These are phyloP conservation scores for Saturnispora silvae DNA, from an alignment of 805 yeast genomes.

Conservation along the genomic window DNA sequence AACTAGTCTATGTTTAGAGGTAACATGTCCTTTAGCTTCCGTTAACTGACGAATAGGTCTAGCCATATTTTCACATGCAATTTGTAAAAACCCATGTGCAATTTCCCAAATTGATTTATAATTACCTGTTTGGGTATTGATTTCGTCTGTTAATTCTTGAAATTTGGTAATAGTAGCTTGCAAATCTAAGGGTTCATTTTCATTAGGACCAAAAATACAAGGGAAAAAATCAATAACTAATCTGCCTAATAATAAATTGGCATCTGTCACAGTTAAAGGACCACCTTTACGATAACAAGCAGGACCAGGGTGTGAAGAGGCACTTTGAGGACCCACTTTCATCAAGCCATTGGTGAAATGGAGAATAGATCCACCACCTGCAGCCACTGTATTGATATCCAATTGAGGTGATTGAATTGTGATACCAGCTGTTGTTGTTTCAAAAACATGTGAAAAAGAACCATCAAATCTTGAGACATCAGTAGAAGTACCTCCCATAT, in stretches of 20 bases:
- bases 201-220: constrained; percentile 72
- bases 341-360: constrained; percentile 63
- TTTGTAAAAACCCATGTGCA: constrained; percentile 71
- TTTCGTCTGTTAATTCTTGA: constrained; percentile 38
- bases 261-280: constrained; percentile 78
- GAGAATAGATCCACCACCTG: constrained; percentile 72
- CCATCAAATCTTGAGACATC: constrained; percentile 70
- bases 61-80: constrained; percentile 86
- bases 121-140: constrained; percentile 42
- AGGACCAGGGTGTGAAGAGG: constrained; percentile 85
- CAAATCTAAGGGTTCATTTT: constrained; percentile 56
- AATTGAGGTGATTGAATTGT: constrained; percentile 78
- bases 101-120: constrained; percentile 51
- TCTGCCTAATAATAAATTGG: constrained; percentile 64
- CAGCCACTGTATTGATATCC: constrained; percentile 74
- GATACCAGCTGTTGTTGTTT: constrained; percentile 74
- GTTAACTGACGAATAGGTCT: constrained; percentile 78
- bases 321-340: constrained; percentile 80
- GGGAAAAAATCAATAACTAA: constrained; percentile 69
- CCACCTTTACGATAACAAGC: constrained; percentile 81
- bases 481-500: constrained; percentile 89
- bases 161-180: constrained; percentile 43
- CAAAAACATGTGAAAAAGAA: constrained; percentile 66
- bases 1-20: constrained; percentile 59
- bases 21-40: constrained; percentile 70